Evolutionary conservation across 208 protist species (phyloP).

Genomic region (Histomonas meleagridis): DNA sequence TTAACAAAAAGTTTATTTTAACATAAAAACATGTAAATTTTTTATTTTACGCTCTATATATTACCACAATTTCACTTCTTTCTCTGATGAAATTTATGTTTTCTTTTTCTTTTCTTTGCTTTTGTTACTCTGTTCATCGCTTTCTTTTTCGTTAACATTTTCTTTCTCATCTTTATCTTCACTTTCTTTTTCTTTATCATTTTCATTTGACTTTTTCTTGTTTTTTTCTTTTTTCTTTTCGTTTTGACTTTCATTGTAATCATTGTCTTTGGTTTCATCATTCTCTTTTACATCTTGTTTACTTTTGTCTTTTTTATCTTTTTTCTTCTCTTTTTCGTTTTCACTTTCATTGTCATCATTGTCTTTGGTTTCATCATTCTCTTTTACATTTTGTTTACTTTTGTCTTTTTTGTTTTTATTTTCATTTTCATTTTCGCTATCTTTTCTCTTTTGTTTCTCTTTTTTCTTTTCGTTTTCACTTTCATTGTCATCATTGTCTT

Average conservation of each 20-base stretch:
- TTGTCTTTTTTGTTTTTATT: neutral
- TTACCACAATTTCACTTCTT: too few species aligned
- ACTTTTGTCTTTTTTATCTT: neutral
- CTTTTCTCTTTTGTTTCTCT: neutral
- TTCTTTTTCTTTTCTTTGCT: too few species aligned
- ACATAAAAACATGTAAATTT: too few species aligned
- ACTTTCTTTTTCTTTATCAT: neutral
- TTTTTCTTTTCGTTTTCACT: neutral
- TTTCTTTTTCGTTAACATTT: too few species aligned
- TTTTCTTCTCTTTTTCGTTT: neutral
- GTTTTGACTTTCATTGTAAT: neutral
- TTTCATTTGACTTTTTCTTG: neutral
- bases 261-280: too few species aligned
- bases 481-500: neutral
- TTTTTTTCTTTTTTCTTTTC: neutral
- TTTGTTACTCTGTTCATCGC: too few species aligned
- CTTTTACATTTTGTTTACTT: neutral
- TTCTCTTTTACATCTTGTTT: neutral
- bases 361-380: neutral
- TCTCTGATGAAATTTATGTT: too few species aligned
- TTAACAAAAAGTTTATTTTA: too few species aligned
- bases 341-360: neutral
- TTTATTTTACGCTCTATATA: too few species aligned
- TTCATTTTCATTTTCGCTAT: neutral
- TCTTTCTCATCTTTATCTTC: neutral